These are phyloP conservation scores for Scedosporium apiospermum DNA, from an alignment of 2,329 filamentous ascomycete genomes.

Conservation along the genomic window DNA sequence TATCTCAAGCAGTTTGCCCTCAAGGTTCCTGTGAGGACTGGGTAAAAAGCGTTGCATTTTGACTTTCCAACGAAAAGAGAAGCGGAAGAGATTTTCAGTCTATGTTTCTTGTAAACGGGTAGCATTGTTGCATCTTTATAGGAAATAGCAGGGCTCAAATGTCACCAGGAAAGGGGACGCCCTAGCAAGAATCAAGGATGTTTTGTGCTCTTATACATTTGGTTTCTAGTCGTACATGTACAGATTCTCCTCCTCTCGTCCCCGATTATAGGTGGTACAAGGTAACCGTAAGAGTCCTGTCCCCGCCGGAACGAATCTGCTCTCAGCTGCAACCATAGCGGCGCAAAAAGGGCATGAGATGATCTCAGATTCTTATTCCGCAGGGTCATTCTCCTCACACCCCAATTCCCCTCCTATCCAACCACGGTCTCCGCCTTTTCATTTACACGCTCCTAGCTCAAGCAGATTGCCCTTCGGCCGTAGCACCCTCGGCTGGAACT, in stretches of 20 bases:
- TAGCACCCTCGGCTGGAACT: background rate
- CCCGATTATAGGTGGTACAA: background rate
- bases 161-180: background rate
- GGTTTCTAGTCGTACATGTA: constrained; percentile 4
- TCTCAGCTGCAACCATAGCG: too few relatives aligned
- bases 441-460: too few relatives aligned
- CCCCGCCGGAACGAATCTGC: constrained; percentile 10
- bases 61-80: background rate
- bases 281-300: background rate
- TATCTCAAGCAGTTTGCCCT: constrained; percentile 72
- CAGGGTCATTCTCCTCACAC: too few relatives aligned
- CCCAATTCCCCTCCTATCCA: too few relatives aligned
- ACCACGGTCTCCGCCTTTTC: too few relatives aligned
- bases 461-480: background rate
- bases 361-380: too few relatives aligned
- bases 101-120: background rate
- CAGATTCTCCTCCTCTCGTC: background rate
- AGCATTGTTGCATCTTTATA: background rate
- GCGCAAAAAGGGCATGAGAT: too few relatives aligned
- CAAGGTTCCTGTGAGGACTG: constrained; percentile 23
- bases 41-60: background rate
- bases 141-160: background rate
- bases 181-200: background rate
- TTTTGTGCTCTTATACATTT: constrained; percentile 3
- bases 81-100: background rate